A percentile compares a stretch with the other conserved stretches of the same genome.
phyloP scores from a whole-genome alignment of 176 grass and related monocot genomes.

The Avena insularis region DNA sequence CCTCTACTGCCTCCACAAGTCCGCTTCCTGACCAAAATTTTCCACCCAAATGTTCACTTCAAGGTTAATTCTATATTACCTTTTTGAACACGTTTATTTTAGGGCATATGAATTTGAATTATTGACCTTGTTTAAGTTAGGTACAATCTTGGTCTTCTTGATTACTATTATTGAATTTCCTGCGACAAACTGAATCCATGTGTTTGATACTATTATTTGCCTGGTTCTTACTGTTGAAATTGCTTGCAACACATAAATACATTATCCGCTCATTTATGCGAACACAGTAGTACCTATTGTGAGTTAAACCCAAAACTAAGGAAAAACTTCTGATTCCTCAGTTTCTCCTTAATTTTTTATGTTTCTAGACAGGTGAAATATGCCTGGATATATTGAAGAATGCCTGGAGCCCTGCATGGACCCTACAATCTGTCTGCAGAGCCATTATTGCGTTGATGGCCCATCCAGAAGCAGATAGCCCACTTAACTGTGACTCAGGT shows the following conservation, averaged over 20 bases:
- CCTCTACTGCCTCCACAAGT: constrained; percentile 99
- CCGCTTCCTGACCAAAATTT: constrained; percentile 98
- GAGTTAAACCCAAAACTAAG: background rate
- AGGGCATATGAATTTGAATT: background rate
- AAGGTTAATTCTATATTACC: constrained; percentile 66
- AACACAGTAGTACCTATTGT: background rate
- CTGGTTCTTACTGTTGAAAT: background rate
- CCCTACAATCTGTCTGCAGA: constrained; percentile 96
- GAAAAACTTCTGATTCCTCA: constrained; percentile 14
- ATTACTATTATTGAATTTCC: background rate
- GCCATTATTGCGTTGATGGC: constrained; percentile 99
- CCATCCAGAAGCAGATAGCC: constrained; percentile 92
- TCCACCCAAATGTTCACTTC: constrained; percentile 99
- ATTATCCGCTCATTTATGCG: background rate
- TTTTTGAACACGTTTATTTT: background rate
- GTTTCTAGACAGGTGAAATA: constrained; percentile 88
- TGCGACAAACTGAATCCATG: background rate
- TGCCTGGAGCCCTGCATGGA: constrained; percentile 99
- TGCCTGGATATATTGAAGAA: constrained; percentile 99
- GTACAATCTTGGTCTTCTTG: background rate
- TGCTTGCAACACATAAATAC: background rate
- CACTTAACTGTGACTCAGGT: constrained; percentile 99
- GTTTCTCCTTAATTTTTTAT: constrained; percentile 19
- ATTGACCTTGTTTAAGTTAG: background rate
- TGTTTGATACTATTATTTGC: constrained; percentile 9